Evolutionary conservation across 2,329 filamentous ascomycete species (phyloP), one percentile per base, ranked within the genome.

Genomic region (Dactylonectria estremocensis): DNA sequence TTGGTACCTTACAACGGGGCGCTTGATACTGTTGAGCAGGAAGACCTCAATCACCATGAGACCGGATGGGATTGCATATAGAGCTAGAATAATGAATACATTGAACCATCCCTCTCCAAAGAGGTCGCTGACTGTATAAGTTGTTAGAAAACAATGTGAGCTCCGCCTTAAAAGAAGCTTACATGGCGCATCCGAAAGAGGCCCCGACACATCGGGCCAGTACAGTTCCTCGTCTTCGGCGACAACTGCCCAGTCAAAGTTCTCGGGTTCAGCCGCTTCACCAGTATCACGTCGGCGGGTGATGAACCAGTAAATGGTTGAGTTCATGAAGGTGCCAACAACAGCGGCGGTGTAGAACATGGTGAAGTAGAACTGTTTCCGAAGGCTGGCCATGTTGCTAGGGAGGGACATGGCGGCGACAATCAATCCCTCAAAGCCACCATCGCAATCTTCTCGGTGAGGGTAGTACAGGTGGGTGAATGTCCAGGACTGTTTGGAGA

Each of bases 1-100:
- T 24, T 5, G 13, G 16, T 24, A 13, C 77, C 84, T 75, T 74
- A 88, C 86, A 54, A 80, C 81, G 58, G 83, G 85, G 58, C 84
- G 83, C 71, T 84, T 85, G 78, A 88, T 86, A 74, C 85, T 88
- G 77, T 88, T 88, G 78, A 88, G 79, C 64, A 82, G 79, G 37
- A 85, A 64, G 0, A 84, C 81, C 78, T 88, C 87, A 35, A 83
- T 63, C 9, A 82, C 68, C 69, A 83, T 85, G 67, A 87, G 77
- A 35, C 82, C 55, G 4, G 85, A 81, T 3, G 82, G 82, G 62
- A 85, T 76, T 9, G 76, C 80, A 73, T 83, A 86, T 49, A 88
- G 69, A 56, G 85, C 86, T 72, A 86, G 71, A 53, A 87, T 78
- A 66, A 80, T 80, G 71, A 85, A 88, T 2, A 81, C 67, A 66